These are phyloP conservation scores for Fonsecaea multimorphosa DNA, from an alignment of 2,329 filamentous ascomycete species.

Conservation along the genomic window DNA sequence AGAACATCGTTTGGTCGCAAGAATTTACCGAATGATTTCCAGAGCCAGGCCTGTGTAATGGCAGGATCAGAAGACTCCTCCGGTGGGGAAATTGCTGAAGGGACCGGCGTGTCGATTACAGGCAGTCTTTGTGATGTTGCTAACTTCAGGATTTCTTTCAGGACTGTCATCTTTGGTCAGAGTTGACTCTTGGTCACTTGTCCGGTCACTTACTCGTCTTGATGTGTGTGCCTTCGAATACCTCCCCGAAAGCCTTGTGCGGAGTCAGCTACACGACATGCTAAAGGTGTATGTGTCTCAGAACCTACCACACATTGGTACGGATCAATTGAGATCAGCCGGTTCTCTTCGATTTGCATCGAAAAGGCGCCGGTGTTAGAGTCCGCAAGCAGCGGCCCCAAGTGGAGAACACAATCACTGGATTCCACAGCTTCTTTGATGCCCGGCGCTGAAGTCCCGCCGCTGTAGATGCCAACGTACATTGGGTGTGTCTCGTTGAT, in stretches of 20 bases:
- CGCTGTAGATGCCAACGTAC: constrained; percentile 12
- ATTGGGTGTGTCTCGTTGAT: constrained; percentile 9
- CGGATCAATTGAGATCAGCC: neutral
- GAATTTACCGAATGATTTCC: neutral
- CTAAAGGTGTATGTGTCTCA: too few relatives aligned
- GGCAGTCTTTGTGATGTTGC: too few relatives aligned
- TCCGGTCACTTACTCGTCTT: too few relatives aligned
- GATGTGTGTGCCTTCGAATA: too few relatives aligned
- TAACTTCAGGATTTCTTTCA: too few relatives aligned
- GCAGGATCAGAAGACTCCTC: too few relatives aligned
- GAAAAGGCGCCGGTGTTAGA: constrained; percentile 50
- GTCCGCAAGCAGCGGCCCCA: constrained; percentile 54
- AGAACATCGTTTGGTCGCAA: constrained; percentile 27
- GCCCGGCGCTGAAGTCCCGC: neutral
- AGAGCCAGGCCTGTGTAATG: neutral
- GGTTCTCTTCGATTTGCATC: neutral
- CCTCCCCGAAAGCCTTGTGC: too few relatives aligned
- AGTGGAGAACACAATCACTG: constrained; percentile 53
- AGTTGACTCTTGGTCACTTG: too few relatives aligned
- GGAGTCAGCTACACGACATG: too few relatives aligned
- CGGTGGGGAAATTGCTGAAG: too few relatives aligned
- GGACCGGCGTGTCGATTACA: too few relatives aligned
- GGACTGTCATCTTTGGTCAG: too few relatives aligned
- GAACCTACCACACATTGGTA: neutral
- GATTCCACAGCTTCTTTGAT: constrained; percentile 4